These are phyloP conservation scores for Russula sp. DNA, from an alignment of 768 basidiomycete genomes.

Conservation along the genomic window DNA sequence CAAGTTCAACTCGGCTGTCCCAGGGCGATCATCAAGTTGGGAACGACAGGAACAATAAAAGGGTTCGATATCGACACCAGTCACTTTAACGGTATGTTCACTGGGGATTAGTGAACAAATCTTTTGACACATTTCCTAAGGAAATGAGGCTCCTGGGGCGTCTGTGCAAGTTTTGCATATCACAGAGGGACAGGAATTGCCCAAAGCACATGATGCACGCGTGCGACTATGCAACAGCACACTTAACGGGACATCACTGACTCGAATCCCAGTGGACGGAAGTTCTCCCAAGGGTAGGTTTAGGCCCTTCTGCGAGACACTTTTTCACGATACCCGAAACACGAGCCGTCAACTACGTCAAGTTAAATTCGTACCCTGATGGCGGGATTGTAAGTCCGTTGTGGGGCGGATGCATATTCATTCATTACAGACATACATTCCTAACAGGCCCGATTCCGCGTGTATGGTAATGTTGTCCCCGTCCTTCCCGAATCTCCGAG, in stretches of 20 bases:
- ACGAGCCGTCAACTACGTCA: constrained; percentile 64
- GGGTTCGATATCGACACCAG: constrained; percentile 94
- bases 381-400: constrained; percentile 78
- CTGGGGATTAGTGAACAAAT: neutral
- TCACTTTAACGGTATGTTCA: constrained; percentile 75
- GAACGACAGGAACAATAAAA: constrained; percentile 60
- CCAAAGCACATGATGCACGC: constrained; percentile 43
- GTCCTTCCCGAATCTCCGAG: constrained; percentile 47
- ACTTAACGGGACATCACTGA: neutral
- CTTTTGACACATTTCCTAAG: constrained; percentile 34
- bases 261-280: constrained; percentile 59
- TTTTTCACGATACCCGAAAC: constrained; percentile 69
- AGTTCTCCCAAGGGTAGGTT: constrained; percentile 64
- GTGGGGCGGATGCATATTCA: constrained; percentile 14
- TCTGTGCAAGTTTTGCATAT: constrained; percentile 60
- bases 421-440: neutral
- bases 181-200: constrained; percentile 35
- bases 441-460: constrained; percentile 81
- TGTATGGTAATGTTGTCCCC: constrained; percentile 74
- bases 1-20: neutral
- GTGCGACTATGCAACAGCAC: constrained; percentile 37
- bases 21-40: constrained; percentile 89
- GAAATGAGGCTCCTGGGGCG: constrained; percentile 81
- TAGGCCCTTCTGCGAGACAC: constrained; percentile 85
- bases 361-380: constrained; percentile 93